Percentiles rank a stretch among this genome's conserved stretches.
phyloP scores from a whole-genome alignment of 1,284 basidiomycete species.

The Inonotus obliquus region DNA sequence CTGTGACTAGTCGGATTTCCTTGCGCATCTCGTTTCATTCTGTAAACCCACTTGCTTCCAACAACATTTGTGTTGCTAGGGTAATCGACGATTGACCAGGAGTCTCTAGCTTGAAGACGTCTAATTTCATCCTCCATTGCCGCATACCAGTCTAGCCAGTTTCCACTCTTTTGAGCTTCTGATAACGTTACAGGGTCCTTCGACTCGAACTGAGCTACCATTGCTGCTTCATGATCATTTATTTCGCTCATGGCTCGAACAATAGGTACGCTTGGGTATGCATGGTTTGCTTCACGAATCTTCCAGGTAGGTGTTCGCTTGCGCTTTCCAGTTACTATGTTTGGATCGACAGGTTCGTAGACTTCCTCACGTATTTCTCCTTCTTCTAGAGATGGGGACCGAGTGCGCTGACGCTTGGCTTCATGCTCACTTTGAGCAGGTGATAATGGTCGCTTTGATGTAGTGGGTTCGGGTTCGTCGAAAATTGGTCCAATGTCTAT shows the following conservation, averaged over 20 bases:
- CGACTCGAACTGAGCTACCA: slow-evolving; percentile 20
- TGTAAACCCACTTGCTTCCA: slow-evolving; percentile 32
- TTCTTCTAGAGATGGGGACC: no score
- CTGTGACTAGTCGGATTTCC: slow-evolving; percentile 32
- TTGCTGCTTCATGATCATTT: no score
- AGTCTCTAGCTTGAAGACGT: slow-evolving; percentile 21
- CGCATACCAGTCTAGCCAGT: slow-evolving; percentile 26
- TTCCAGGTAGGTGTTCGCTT: no score
- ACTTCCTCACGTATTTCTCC: no score
- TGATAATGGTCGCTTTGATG: no score
- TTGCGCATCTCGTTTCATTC: slow-evolving; percentile 31
- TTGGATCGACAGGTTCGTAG: no score
- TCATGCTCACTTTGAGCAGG: no score
- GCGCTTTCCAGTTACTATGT: no score
- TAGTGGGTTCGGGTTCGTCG: not conserved
- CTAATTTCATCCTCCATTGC: slow-evolving; percentile 30
- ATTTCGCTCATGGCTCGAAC: no score
- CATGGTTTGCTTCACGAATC: no score
- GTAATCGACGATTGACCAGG: slow-evolving; percentile 25
- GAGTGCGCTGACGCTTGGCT: no score
- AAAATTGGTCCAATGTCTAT: not conserved
- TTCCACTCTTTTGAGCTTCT: slow-evolving; percentile 26
- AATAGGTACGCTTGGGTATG: no score
- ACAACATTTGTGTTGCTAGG: slow-evolving; percentile 26
- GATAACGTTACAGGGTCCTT: slow-evolving; percentile 12